phyloP scores from a whole-genome alignment of 2,329 filamentous ascomycete species.

The Monosporascus sp. region DNA sequence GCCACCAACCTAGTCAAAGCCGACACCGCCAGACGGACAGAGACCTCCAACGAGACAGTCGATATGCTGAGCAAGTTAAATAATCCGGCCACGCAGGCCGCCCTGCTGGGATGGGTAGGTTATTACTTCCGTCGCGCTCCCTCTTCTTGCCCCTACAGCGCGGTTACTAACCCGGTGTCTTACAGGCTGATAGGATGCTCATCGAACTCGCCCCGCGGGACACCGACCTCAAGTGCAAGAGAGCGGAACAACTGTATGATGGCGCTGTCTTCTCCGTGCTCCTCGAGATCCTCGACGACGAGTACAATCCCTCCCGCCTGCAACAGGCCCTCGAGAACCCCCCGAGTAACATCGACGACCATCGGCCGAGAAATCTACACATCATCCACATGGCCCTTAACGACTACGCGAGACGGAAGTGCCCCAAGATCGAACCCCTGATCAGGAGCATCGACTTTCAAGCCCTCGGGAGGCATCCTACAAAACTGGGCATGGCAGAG shows the following conservation, averaged over 20 bases:
- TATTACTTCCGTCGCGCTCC: slow-evolving; percentile 5
- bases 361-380: slow-evolving; percentile 41
- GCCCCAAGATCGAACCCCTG: slow-evolving; percentile 45
- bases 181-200: slow-evolving; percentile 24
- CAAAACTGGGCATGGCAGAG: slow-evolving; percentile 43
- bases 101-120: slow-evolving; percentile 52
- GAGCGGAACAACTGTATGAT: slow-evolving; percentile 47
- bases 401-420: slow-evolving; percentile 49
- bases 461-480: slow-evolving; percentile 51
- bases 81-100: slow-evolving; percentile 41
- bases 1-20: background rate
- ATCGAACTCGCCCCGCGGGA: slow-evolving; percentile 19
- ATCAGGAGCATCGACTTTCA: slow-evolving; percentile 51
- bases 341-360: slow-evolving; percentile 39
- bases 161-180: slow-evolving; percentile 15
- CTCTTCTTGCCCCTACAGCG: slow-evolving; percentile 23
- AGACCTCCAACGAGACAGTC: background rate
- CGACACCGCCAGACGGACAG: too few relatives aligned
- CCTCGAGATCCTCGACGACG: slow-evolving; percentile 51
- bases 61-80: slow-evolving; percentile 30
- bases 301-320: slow-evolving; percentile 51
- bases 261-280: slow-evolving; percentile 50
- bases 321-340: slow-evolving; percentile 35
- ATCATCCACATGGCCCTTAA: slow-evolving; percentile 49
- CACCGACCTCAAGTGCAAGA: slow-evolving; percentile 39